Conservation (phyloP, 129 eudicot species). For the Deinandra increscens region DNA sequence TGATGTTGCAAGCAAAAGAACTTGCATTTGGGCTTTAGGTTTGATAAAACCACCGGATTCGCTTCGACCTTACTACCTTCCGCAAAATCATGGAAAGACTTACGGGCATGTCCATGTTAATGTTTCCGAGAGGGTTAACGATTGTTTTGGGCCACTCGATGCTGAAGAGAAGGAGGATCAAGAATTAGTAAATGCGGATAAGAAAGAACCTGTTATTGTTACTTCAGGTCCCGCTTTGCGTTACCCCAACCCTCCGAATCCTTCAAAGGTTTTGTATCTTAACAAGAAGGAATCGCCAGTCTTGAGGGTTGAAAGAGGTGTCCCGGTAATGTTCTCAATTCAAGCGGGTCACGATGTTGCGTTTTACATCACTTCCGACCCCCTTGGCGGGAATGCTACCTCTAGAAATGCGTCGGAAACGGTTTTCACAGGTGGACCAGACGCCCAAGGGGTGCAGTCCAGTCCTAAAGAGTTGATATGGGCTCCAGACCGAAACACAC, state of each 20-base stretch:
- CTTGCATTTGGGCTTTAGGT: constrained; percentile 90
- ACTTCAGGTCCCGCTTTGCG: constrained; percentile 71
- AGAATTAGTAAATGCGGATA: constrained; percentile 72
- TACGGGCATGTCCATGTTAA: constrained; percentile 68
- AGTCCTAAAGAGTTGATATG: constrained; percentile 68
- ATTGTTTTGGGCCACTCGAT: constrained; percentile 89
- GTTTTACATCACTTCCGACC: constrained; percentile 83
- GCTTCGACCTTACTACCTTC: constrained; percentile 80
- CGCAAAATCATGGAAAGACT: constrained; percentile 81
- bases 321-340: constrained; percentile 72
- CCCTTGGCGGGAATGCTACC: constrained; percentile 97
- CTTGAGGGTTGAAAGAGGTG: constrained; percentile 89
- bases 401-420: constrained; percentile 65
- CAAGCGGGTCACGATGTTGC: constrained; percentile 99
- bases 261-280: constrained; percentile 78
- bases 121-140: constrained; percentile 68
- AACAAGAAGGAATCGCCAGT: constrained; percentile 95
- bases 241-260: constrained; percentile 95
- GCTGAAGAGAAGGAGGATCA: constrained; percentile 93
- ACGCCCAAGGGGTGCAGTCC: constrained; percentile 86
- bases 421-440: constrained; percentile 80
- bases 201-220: constrained; percentile 72
- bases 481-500: constrained; percentile 97
- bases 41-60: constrained; percentile 82
- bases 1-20: constrained; percentile 49